Evolutionary conservation across 1,284 basidiomycete genomes (phyloP), one percentile per base, ranked within the genome.

Genomic region (Cryptococcus maquisensis): DNA sequence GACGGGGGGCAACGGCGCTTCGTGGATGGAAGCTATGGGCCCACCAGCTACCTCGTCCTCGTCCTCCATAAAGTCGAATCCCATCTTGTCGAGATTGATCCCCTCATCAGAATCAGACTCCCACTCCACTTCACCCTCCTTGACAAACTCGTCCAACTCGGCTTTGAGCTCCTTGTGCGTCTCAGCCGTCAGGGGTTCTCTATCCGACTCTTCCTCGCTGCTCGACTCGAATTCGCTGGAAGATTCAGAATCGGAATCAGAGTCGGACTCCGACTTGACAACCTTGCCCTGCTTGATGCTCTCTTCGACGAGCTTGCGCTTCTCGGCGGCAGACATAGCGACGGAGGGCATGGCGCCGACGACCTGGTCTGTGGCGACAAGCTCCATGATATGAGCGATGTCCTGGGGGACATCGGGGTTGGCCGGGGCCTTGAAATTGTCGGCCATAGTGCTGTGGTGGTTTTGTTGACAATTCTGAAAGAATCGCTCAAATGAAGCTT

Each of bases 21-120:
- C 78, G 54, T 79, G 71, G n/a, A 65, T 66, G 24, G 74, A 75
- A 18, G 68, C 63, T 4, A 77, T 72, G 2, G 69, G 68, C 23
- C 41, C 56, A 9, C 44, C 51, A 21, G 20, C 52, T n/a, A 56
- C 66, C 12, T 44, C 43, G 15, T 66, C 65, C 35, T 54, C 53
- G 38, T 60, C 65, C 23, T 60, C 62, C 46, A 59, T 59, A 39
- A 53, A 59, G 28, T 56, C 51, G 35, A 54, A 59, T 16, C 54
- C 51, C 48, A 56, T 47, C 10, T 41, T 21, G 10, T 26, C 39
- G 4, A 56, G 35, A 18, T 48, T 52, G 21, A 28, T 38, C 26
- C 58, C 63, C 4, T 64, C 63, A 21, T 56, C 51, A 16, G 40
- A 44, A 18, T 54, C 59, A 12, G 48, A 36, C 3, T 55, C 60